phyloP scores from a whole-genome alignment of 345 rosid genomes.

The Aquilaria malaccensis region DNA sequence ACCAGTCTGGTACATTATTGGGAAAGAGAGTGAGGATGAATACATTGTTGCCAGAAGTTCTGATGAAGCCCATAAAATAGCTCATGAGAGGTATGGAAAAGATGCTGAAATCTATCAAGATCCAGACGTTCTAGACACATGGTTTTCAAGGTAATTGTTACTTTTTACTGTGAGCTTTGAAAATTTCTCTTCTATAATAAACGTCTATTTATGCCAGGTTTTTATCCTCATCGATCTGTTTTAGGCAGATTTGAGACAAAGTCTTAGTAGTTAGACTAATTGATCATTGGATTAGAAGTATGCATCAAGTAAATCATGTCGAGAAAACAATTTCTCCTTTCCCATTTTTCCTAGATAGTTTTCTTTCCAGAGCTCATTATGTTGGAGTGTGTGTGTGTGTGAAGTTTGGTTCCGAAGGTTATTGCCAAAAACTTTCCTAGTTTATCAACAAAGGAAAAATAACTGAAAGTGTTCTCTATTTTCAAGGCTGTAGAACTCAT shows the following conservation, averaged over 20 bases:
- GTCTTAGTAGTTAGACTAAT: too few species aligned
- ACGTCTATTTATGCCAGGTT: neutral
- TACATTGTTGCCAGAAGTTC: conserved; percentile 74
- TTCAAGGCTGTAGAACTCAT: too few species aligned
- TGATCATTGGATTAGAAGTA: too few species aligned
- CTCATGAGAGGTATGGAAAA: conserved; percentile 68
- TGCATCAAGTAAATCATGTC: too few species aligned
- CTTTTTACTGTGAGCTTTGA: neutral
- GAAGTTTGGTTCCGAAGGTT: too few species aligned
- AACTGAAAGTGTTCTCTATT: too few species aligned
- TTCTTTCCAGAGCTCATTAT: too few species aligned
- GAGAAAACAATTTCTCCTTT: too few species aligned
- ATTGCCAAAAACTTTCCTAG: too few species aligned
- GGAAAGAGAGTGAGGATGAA: conserved; percentile 79
- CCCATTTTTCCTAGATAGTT: too few species aligned
- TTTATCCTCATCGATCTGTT: neutral
- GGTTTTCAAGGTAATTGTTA: conserved; percentile 88
- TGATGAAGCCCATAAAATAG: conserved; percentile 76
- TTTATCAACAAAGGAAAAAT: too few species aligned
- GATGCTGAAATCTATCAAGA: conserved; percentile 88
- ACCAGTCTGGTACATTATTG: conserved; percentile 96
- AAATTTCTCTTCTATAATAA: neutral
- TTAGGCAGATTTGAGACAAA: neutral
- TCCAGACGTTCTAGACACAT: conserved; percentile 97
- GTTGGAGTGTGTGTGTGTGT: too few species aligned